Evolutionary conservation across 2,329 filamentous ascomycete genomes (phyloP), one percentile per base, ranked within the genome.

Genomic region (Orbilia javanica): DNA sequence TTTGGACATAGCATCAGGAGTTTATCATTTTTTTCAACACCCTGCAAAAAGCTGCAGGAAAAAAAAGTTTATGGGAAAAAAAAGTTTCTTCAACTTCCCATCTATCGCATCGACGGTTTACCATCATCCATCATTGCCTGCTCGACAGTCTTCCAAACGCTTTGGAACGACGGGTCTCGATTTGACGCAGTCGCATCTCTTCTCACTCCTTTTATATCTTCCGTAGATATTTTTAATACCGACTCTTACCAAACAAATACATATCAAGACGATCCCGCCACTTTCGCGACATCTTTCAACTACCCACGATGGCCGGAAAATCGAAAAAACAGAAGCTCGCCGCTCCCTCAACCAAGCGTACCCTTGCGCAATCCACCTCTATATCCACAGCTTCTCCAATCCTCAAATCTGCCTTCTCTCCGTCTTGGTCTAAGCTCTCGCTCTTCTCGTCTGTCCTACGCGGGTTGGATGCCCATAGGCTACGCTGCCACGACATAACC

Each of bases 361-460:
- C 67, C 13, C 53, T 71, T 29, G 50, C 74, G 22, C 60, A 67
- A 36, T 72, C 74, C 10, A 78, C 74, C 20, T 55, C 74, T n/a
- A 46, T 74, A 57, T 72, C 78, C 0, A 78, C 68, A 13, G 68
- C 79, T 69, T 86, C 86, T 34, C 86, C 86, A 4, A 85, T 87
- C n/a, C 80, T 87, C 65, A 85, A 84, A 80, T 86, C 86, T 18
- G 84, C 86, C 13, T 88, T 88, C 81, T 85, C 86, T 3, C 87
- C 87, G 1, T 86, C 86, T 5, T 84, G 85, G 71, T 86, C 86
- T 62, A 86, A 87, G 83, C 84, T 87, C 81, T 84, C 86, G 11
- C 84, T 88, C 42, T 88, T 88, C 82, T 87, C 87, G 20, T 88
- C 87, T 15, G 85, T 87, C 69, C 87, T 88, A 63, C 86, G 87